Percentiles rank a stretch among this genome's conserved stretches.
phyloP scores from a whole-genome alignment of 345 rosid genomes.

The Gossypioides kirkii region DNA sequence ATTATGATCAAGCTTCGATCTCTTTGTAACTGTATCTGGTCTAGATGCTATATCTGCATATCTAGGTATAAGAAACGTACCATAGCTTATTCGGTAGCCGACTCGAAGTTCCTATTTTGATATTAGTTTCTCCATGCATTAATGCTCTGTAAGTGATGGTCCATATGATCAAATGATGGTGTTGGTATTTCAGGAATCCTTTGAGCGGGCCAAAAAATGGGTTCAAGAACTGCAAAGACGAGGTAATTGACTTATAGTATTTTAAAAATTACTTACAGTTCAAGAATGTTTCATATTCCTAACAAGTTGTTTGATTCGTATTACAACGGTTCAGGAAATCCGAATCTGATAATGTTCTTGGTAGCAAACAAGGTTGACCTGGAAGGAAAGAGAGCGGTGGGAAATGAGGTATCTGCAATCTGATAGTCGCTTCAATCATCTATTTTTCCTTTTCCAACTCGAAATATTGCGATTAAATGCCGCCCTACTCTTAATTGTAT shows the following conservation, averaged over 20 bases:
- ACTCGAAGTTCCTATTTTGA: background rate
- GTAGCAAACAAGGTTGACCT: conserved; percentile 74
- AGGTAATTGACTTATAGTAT: conserved; percentile 5
- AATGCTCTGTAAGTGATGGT: background rate
- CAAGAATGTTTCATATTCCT: background rate
- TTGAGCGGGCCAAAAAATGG: conserved; percentile 22
- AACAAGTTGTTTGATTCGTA: background rate
- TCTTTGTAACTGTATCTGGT: background rate
- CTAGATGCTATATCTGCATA: background rate
- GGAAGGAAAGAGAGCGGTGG: conserved; percentile 60
- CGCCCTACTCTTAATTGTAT: background rate
- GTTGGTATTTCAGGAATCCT: conserved; percentile 14
- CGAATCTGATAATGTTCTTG: conserved; percentile 57
- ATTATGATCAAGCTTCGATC: background rate
- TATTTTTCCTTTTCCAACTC: background rate
- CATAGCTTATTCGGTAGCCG: background rate
- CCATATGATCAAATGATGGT: background rate
- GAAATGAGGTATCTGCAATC: conserved; percentile 39
- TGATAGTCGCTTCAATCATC: background rate
- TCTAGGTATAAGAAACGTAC: background rate
- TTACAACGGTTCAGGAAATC: conserved; percentile 44
- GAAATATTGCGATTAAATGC: background rate
- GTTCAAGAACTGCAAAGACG: conserved; percentile 19
- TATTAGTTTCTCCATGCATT: background rate
- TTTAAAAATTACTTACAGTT: background rate